phyloP scores from a whole-genome alignment of 352 stramenopile species.

The Peronospora destructor region DNA sequence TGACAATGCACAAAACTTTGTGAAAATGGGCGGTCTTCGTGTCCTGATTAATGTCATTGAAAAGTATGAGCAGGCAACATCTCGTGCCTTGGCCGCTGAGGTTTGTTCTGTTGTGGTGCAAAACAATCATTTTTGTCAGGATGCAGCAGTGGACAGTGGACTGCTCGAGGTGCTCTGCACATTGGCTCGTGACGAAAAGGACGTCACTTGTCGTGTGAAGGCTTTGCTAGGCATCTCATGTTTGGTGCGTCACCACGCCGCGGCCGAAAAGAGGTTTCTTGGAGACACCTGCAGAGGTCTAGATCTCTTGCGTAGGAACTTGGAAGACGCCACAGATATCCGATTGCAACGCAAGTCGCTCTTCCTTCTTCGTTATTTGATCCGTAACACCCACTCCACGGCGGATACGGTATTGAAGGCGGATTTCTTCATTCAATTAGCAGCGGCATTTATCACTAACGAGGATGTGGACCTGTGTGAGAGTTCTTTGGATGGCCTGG shows the following conservation, averaged over 20 bases:
- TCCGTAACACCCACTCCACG: conserved; percentile 50
- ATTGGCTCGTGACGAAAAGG: conserved; percentile 44
- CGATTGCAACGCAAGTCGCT: conserved; percentile 76
- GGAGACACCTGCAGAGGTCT: conserved; percentile 51
- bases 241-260: conserved; percentile 65
- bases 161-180: conserved; percentile 66
- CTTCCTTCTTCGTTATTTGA: conserved; percentile 79
- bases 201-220: conserved; percentile 71
- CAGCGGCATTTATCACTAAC: conserved; percentile 40
- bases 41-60: conserved; percentile 59
- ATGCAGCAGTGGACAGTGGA: conserved; percentile 51
- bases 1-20: conserved; percentile 84
- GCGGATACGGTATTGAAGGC: conserved; percentile 39
- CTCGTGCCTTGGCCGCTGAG: conserved; percentile 63
- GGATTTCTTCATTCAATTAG: conserved; percentile 42
- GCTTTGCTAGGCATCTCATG: conserved; percentile 77
- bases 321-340: conserved; percentile 46
- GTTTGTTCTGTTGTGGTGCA: conserved; percentile 78
- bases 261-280: conserved; percentile 55
- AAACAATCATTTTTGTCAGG: conserved; percentile 82
- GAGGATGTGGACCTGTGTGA: conserved; percentile 81
- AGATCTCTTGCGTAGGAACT: conserved; percentile 43
- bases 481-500: conserved; percentile 58
- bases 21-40: conserved; percentile 71
- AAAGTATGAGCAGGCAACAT: conserved; percentile 39